Conservation (phyloP, 345 rosid genomes). For the Gossypium raimondii region DNA sequence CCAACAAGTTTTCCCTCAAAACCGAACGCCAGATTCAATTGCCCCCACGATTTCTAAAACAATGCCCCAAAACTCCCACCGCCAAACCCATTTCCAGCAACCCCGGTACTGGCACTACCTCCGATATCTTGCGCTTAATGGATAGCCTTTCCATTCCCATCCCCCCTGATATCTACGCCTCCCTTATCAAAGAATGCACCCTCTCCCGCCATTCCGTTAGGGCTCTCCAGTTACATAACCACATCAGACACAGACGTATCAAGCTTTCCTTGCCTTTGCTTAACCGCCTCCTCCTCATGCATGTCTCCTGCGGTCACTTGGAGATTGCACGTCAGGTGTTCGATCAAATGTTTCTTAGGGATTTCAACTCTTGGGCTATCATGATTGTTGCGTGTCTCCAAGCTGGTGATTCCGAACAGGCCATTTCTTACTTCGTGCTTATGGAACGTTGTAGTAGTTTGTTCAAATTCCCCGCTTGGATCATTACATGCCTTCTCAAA, state of each 20-base stretch:
- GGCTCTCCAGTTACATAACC: conserved; percentile 47
- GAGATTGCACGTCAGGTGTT: conserved; percentile 50
- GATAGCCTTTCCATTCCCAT: conserved; percentile 46
- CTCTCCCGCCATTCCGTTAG: conserved; percentile 27
- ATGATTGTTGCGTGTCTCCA: conserved; percentile 43
- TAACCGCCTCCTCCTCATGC: neutral
- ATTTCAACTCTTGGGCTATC: conserved; percentile 56
- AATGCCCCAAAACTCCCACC: neutral
- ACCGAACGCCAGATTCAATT: neutral
- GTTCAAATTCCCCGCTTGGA: conserved; percentile 38
- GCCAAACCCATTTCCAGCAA: neutral
- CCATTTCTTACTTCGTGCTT: conserved; percentile 33
- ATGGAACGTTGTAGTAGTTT: conserved; percentile 29
- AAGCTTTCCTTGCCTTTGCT: conserved; percentile 30
- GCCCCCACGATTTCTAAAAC: neutral
- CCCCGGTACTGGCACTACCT: neutral
- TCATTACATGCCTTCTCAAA: conserved; percentile 42
- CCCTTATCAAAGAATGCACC: conserved; percentile 58
- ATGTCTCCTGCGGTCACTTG: conserved; percentile 39
- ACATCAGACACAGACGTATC: conserved; percentile 29
- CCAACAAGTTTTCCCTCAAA: conserved; percentile 7
- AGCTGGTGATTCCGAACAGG: conserved; percentile 36
- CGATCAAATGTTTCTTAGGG: conserved; percentile 53
- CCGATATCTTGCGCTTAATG: conserved; percentile 50
- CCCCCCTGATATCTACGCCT: conserved; percentile 45